Conservation (phyloP, 2,329 filamentous ascomycete genomes). For the Zalaria sp. region DNA sequence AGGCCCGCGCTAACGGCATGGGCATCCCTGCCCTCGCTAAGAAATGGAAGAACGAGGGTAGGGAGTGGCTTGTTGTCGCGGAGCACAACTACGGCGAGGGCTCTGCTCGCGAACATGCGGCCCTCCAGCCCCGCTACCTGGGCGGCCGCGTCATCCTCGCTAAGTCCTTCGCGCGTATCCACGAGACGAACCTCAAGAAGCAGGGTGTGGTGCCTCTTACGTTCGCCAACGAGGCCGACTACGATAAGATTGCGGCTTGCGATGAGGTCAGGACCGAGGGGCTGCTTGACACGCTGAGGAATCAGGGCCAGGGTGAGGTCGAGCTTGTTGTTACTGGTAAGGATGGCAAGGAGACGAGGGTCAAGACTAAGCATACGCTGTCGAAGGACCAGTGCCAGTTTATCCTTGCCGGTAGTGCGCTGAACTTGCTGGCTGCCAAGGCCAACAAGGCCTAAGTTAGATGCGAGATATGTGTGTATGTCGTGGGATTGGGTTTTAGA, state of each 20-base stretch:
- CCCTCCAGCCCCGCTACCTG: slow-evolving; percentile 79
- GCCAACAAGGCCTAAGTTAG: slow-evolving; percentile 4
- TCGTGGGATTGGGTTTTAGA: neutral
- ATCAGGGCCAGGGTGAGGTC: slow-evolving; percentile 65
- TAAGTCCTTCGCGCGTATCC: slow-evolving; percentile 83
- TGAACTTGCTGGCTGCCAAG: slow-evolving; percentile 74
- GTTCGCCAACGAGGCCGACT: slow-evolving; percentile 78
- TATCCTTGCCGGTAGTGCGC: slow-evolving; percentile 80
- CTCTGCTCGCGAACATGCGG: slow-evolving; percentile 77
- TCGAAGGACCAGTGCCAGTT: slow-evolving; percentile 85
- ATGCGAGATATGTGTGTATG: too few species aligned
- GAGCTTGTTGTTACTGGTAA: slow-evolving; percentile 39
- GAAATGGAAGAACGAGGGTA: slow-evolving; percentile 62
- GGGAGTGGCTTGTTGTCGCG: slow-evolving; percentile 84
- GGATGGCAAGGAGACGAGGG: slow-evolving; percentile 48
- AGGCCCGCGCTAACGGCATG: slow-evolving; percentile 24
- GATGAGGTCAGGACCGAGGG: slow-evolving; percentile 76
- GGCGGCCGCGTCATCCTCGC: slow-evolving; percentile 71
- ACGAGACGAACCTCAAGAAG: slow-evolving; percentile 94
- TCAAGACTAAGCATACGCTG: slow-evolving; percentile 77
- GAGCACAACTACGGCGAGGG: slow-evolving; percentile 97
- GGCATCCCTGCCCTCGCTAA: slow-evolving; percentile 80
- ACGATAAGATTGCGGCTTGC: slow-evolving; percentile 67
- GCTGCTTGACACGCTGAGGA: slow-evolving; percentile 65
- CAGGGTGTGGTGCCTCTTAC: slow-evolving; percentile 92